Base-by-base conservation (phyloP, 257 asterid species). In the Gentiana macrophylla region DNA sequence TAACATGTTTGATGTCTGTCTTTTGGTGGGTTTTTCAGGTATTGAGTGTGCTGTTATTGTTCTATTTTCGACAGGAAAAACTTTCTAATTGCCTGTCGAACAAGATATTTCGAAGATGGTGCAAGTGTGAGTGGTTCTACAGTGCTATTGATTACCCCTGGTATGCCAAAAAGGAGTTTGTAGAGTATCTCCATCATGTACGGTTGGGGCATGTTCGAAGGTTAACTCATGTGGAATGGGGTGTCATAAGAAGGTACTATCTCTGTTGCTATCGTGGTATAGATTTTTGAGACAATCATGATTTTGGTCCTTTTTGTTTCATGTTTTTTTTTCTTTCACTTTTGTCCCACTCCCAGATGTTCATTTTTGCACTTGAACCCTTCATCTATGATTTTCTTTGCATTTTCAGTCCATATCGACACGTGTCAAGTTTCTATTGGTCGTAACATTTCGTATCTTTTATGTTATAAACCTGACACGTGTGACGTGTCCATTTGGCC, bases 141-240 rank as follows among this genome's bases (percentile, higher is more conserved):
- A 85, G 94, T 68, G 89, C 94, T 57, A 83, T 85, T 65, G 97
- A 89, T 75, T 83, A 75, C 69, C 97, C 97, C 66, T 89, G 97
- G 97, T 89, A 83, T 73, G 83, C 94, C 44, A 85, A 83, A 72
- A 79, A 74, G 57, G 97, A 85, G 78, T 86, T 85, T 73, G 95
- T 85, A 66, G 95, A 89, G 69, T 89, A 89, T 74, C 70, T 89
- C 56, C 47, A 71, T 74, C 94, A 89, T 78, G 95, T 83, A 41
- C 95, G 97, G 62, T 68, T 88, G 69, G 95, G 95, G 50, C 97
- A 88, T 62, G 86, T 80, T 62, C 90, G 94, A 41, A 80, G 94
- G 78, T 67, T 85, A 71, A 83, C 97, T 74, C 95, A 85, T 65
- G 89, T 80, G 49, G 97, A 88, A 53, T 88, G 97, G 97, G 84